Conservation (phyloP, 1,284 basidiomycete genomes). For the Trametes hirsuta region DNA sequence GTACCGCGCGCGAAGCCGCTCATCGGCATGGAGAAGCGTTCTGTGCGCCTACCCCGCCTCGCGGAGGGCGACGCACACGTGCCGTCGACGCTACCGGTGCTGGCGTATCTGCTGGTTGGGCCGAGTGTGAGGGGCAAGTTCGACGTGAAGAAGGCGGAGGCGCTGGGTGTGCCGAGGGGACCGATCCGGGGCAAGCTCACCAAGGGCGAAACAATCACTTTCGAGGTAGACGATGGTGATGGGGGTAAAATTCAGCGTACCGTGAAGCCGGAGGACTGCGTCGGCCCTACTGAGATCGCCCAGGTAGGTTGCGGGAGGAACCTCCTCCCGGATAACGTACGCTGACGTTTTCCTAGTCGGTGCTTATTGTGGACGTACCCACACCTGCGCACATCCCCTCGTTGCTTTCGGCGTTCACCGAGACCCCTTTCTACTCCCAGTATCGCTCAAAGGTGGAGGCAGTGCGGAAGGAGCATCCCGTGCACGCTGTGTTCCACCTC, state of each 20-base stretch:
- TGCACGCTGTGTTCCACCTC: conserved; percentile 69
- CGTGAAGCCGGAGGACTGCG: conserved; percentile 61
- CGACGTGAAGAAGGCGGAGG: conserved; percentile 66
- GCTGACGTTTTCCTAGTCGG: conserved; percentile 42
- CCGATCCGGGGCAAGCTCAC: conserved; percentile 48
- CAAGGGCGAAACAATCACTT: conserved; percentile 58
- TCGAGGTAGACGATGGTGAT: conserved; percentile 49
- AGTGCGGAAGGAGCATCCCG: conserved; percentile 45
- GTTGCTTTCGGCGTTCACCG: conserved; percentile 56
- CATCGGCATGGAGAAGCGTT: neutral
- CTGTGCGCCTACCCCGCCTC: conserved; percentile 13
- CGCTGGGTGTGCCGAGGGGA: conserved; percentile 70
- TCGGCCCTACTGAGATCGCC: conserved; percentile 55
- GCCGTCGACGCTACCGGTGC: conserved; percentile 9
- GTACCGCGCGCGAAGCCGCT: neutral
- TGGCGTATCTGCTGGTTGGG: conserved; percentile 73
- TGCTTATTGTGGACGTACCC: conserved; percentile 67
- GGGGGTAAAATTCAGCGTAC: conserved; percentile 46
- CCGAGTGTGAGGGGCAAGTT: conserved; percentile 88
- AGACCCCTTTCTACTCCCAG: conserved; percentile 51
- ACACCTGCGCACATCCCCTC: conserved; percentile 60
- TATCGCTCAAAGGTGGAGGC: conserved; percentile 49
- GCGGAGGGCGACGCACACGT: neutral
- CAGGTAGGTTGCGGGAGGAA: conserved; percentile 39
- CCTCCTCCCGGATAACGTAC: neutral